Base-by-base conservation (phyloP, 1,139 yeast genomes). In the Candida sp. region DNA sequence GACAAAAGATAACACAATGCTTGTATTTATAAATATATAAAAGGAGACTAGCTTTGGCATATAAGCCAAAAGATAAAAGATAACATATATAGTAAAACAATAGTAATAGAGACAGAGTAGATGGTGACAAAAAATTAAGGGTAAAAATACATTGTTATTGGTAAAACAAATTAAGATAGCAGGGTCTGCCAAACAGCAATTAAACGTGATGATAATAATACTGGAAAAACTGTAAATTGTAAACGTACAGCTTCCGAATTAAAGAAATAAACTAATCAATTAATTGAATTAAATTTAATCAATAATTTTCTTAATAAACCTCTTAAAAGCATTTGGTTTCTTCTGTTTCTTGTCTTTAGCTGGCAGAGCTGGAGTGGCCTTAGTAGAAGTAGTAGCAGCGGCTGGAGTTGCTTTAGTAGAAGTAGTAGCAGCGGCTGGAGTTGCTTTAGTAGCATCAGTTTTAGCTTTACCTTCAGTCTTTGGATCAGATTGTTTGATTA, bases 281-380 rank as follows among this genome's bases (percentile, higher is more conserved):
- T 7, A n/a, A 12, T 32, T 32, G 34, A 32, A 32, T n/a, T 12
- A 21, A 29, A 21, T 19, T 39, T 42, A 49, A 36, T 43, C 33
- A 27, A 43, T 42, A n/a, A 49, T 30, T 43, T 47, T 49, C 41
- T 46, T 49, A 29, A 50, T 46, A 33, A 52, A 48, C 35, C 40
- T 45, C 45, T 51, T 50, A 35, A 52, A 49, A 5, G 48, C 48
- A 19, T 51, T 51, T 41, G 51, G 47, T 44, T 53, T 53, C 49
- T 52, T 50, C 43, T 49, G 52, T 40, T 52, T 45, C 42, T 45
- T 48, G 25, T 37, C 48, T 8, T 38, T 43, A 5, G 39, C n/a
- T 19, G 44, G 15, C 21, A 36, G 15, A 22, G 41, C 25, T 23
- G 19, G 19, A 22, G 39, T 42, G 41, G 41, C 36, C 39, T 44